A percentile compares a stretch with the other conserved stretches of the same genome.
phyloP scores from a whole-genome alignment of 169 alveolate genomes.

The Cryptosporidium ryanae region DNA sequence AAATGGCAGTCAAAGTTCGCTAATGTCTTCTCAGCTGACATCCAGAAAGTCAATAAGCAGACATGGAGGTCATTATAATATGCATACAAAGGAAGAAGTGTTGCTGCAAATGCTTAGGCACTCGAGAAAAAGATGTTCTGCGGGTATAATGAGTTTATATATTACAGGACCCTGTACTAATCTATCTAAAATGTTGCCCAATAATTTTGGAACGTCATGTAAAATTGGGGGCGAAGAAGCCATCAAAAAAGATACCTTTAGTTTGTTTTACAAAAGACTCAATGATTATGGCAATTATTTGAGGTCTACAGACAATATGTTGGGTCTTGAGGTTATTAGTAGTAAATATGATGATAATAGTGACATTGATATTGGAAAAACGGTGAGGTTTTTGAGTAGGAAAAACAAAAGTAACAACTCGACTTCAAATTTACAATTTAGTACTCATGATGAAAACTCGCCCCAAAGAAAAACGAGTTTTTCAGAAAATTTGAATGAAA shows the following conservation, averaged over 20 bases:
- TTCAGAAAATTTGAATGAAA: no score
- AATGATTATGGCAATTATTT: conserved; percentile 32
- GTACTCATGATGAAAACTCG: no score
- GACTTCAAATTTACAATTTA: no score
- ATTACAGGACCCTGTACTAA: conserved; percentile 36
- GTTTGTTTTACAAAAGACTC: conserved; percentile 1
- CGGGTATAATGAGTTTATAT: conserved; percentile 39
- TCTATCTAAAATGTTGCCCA: conserved; percentile 15
- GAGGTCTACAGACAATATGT: conserved; percentile 11
- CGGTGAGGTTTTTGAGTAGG: neutral
- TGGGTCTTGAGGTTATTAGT: neutral
- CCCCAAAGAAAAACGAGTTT: no score
- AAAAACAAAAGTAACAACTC: neutral
- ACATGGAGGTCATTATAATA: conserved; percentile 69
- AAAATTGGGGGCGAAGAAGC: conserved; percentile 24
- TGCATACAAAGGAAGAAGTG: conserved; percentile 65
- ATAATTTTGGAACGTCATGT: neutral
- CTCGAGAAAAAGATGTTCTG: neutral
- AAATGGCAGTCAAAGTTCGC: no score
- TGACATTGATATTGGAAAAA: neutral
- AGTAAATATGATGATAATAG: neutral
- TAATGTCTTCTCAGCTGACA: conserved; percentile 1
- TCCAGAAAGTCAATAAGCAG: conserved; percentile 59
- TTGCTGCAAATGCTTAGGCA: conserved; percentile 55
- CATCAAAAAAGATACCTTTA: neutral